phyloP scores from a whole-genome alignment of 2,329 filamentous ascomycete genomes.

The Rhinocladiella mackenziei region DNA sequence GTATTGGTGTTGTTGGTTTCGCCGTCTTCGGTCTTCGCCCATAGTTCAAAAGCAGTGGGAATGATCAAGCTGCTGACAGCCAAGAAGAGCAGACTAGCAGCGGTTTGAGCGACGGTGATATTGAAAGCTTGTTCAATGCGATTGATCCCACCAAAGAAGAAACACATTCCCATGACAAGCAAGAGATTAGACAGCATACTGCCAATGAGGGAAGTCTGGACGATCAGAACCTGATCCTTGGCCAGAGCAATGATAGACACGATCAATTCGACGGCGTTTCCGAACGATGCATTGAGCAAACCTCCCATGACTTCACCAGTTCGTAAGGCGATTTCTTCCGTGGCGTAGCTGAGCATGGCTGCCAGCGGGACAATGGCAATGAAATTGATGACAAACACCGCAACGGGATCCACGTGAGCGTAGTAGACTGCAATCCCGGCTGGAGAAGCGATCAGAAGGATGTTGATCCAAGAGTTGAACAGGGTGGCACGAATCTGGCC shows the following conservation, averaged over 20 bases:
- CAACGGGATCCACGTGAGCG: slow-evolving; percentile 54
- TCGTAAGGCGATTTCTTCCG: slow-evolving; percentile 76
- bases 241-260: slow-evolving; percentile 79
- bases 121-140: slow-evolving; percentile 85
- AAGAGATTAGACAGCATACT: slow-evolving; percentile 88
- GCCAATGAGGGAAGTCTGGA: slow-evolving; percentile 88
- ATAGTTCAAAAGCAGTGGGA: slow-evolving; percentile 75
- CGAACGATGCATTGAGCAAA: slow-evolving; percentile 84
- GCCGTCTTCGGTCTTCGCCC: slow-evolving; percentile 39
- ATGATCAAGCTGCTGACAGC: slow-evolving; percentile 80
- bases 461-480: slow-evolving; percentile 80
- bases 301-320: slow-evolving; percentile 84
- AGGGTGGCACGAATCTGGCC: slow-evolving; percentile 71
- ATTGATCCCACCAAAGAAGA: slow-evolving; percentile 79
- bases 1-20: slow-evolving; percentile 11
- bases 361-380: slow-evolving; percentile 88
- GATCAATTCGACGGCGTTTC: slow-evolving; percentile 85
- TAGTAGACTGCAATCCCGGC: slow-evolving; percentile 58
- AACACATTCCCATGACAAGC: slow-evolving; percentile 85
- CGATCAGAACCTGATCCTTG: slow-evolving; percentile 72
- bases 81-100: slow-evolving; percentile 73
- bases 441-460: slow-evolving; percentile 62
- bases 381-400: slow-evolving; percentile 85
- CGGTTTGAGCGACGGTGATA: slow-evolving; percentile 84
- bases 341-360: slow-evolving; percentile 79